These are phyloP conservation scores for Globisporangium middletonii DNA, from an alignment of 352 stramenopile species.

Conservation along the genomic window DNA sequence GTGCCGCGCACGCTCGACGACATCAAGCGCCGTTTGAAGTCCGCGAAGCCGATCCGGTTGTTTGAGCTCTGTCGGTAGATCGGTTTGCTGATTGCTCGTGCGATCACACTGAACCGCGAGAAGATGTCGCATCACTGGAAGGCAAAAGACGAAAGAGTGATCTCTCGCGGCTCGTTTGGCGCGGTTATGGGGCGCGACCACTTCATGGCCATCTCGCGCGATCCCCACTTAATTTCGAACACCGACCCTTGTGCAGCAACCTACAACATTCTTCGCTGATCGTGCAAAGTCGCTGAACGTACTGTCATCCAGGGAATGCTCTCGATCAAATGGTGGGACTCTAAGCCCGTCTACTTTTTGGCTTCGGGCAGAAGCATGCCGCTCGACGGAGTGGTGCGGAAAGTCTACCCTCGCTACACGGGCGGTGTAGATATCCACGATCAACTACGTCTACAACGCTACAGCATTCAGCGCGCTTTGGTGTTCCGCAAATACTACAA, in stretches of 20 bases:
- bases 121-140: conserved; percentile 14
- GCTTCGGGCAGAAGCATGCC: neutral
- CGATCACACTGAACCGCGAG: conserved; percentile 11
- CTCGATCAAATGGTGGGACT: neutral
- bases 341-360: neutral
- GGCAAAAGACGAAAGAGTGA: conserved; percentile 2
- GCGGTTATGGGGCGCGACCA: neutral
- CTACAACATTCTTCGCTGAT: neutral
- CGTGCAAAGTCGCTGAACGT: neutral
- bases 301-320: neutral
- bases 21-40: conserved; percentile 8
- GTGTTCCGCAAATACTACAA: conserved; percentile 15
- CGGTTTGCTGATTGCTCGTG: neutral
- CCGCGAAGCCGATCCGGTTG: neutral
- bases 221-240: neutral
- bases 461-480: neutral
- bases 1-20: neutral
- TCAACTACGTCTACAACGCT: neutral
- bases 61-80: neutral
- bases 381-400: neutral
- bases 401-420: conserved; percentile 9
- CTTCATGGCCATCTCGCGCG: neutral
- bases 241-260: neutral
- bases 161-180: conserved; percentile 3
- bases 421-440: conserved; percentile 12